Conservation (phyloP, 352 stramenopile genomes). For the Globisporangium camurandrum region DNA sequence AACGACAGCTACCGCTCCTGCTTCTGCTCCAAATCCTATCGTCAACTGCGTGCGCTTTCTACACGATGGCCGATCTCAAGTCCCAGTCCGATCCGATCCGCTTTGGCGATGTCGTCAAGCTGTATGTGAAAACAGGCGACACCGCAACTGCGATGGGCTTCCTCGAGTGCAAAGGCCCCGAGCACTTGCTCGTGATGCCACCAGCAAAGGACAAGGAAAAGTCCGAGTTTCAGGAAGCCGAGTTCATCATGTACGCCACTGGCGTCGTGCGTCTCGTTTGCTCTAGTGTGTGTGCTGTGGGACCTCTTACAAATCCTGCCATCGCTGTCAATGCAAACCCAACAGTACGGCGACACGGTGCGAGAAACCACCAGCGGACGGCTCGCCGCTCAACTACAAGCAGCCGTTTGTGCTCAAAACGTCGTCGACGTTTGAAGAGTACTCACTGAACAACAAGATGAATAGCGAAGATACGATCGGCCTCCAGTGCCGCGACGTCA, state of each 20-base stretch:
- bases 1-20: background rate
- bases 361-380: conserved; percentile 36
- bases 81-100: conserved; percentile 18
- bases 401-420: conserved; percentile 65
- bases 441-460: conserved; percentile 79
- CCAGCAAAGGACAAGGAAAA: conserved; percentile 35
- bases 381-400: conserved; percentile 53
- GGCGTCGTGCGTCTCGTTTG: background rate
- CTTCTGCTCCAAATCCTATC: conserved; percentile 1
- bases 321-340: too few relatives aligned
- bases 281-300: background rate
- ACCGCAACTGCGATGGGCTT: conserved; percentile 29
- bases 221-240: conserved; percentile 36
- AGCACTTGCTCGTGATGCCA: conserved; percentile 45
- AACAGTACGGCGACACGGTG: conserved; percentile 27
- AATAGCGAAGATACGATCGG: conserved; percentile 43
- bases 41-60: background rate
- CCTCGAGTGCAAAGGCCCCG: conserved; percentile 36
- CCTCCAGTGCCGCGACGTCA: conserved; percentile 36
- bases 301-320: background rate
- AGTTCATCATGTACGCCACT: conserved; percentile 61
- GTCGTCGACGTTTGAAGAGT: conserved; percentile 42
- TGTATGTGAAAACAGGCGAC: conserved; percentile 25
- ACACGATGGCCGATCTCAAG: conserved; percentile 23
- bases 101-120: conserved; percentile 50